Percentiles rank a stretch among this genome's conserved stretches.
Evolutionary conservation across 257 asterid genomes (phyloP).

Genomic region (Datura wrightii): DNA sequence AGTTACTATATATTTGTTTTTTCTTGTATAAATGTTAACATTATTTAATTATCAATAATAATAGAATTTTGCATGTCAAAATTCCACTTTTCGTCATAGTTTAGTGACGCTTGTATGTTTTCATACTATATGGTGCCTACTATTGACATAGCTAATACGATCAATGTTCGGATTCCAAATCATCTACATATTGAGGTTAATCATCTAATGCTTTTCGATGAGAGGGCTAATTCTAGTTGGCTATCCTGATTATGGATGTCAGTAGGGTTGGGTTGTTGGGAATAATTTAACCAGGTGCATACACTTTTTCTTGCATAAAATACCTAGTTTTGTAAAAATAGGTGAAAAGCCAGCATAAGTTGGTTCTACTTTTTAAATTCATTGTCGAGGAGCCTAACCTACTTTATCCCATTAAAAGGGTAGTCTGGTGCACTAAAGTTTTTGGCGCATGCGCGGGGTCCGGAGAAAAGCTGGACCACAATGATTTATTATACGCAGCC

Average conservation of each 20-base stretch:
- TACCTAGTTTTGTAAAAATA: neutral
- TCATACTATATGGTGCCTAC: neutral
- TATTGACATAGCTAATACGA: neutral
- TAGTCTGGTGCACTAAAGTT: too few species aligned
- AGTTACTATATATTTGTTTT: conserved; percentile 1
- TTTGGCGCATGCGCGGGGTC: too few species aligned
- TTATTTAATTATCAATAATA: neutral
- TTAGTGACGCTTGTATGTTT: neutral
- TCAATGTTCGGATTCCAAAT: neutral
- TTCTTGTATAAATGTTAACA: conserved; percentile 3
- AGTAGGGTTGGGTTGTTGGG: neutral
- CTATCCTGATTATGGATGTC: neutral
- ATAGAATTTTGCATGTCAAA: neutral
- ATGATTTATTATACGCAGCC: too few species aligned
- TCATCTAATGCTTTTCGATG: conserved; percentile 8
- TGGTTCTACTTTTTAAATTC: too few species aligned
- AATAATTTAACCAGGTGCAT: neutral
- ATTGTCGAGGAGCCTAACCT: too few species aligned
- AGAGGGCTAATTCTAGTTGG: neutral
- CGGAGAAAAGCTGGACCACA: too few species aligned
- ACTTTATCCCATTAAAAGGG: too few species aligned
- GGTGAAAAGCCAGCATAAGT: too few species aligned
- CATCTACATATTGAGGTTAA: neutral
- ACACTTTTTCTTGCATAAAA: neutral
- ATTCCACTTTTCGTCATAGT: neutral